Evolutionary conservation across 2,329 filamentous ascomycete genomes (phyloP), one percentile per base, ranked within the genome.

Genomic region (Fusarium begoniae): DNA sequence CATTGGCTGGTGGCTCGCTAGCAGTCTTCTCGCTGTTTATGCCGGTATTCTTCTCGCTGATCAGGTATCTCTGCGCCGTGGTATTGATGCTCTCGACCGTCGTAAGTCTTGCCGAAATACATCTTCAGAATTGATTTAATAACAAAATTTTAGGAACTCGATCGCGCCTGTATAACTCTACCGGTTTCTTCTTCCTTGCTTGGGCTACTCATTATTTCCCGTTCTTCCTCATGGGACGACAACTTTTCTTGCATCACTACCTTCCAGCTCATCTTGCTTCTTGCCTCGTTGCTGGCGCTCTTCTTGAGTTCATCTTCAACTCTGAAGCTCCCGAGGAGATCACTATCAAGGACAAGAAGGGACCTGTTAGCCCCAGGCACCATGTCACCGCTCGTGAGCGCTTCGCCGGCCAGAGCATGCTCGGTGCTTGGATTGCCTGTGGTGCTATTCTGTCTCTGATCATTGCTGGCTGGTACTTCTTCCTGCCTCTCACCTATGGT

Each of bases 201-300:
- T 99, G 96, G 96, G 95, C 94, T 20, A 96, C 95, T 5, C 96
- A 99, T 83, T 99, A 98, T 87, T 91, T 98, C 83, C 96, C 96
- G 59, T 99, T 99, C 87, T 99, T 91, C 86, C 90, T 98, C 73
- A 99, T 99, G 96, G 96, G 96, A 65, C 95, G 96, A 78, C 96
- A 99, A 83, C 91, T 98, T 74, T 99, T 99, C 91, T 84, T 99
- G 77, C 96, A 99, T 83, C 96, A 99, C 84, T 99, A 99, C 81
- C 90, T 99, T 8, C 96, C 96, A 2, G 94, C 96, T 2, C 96
- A 99, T 81, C 88, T 99, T 17, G 96, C 96, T 2, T 98, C 95
- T 12, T 91, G 91, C 35, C 89, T 99, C 43, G 95, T 99, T 28
- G 93, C 96, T 1, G 96, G 96, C 55, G 94, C 95, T 28, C 87